Conservation (phyloP, 768 basidiomycete species). For the Podaxis sp. region DNA sequence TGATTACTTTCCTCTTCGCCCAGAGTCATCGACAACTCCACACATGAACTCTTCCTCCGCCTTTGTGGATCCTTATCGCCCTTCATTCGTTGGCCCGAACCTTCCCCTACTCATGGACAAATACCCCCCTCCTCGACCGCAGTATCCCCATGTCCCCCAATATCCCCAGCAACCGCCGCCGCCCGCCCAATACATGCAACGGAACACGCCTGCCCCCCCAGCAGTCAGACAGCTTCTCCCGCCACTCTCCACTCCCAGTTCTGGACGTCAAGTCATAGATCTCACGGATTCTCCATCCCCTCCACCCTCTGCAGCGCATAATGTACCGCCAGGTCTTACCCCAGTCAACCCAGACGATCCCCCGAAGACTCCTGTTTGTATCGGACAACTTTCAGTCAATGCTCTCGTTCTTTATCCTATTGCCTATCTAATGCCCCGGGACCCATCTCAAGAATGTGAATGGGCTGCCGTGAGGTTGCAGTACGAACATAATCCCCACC, state of each 20-base stretch:
- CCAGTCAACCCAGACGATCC: constrained; percentile 55
- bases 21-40: not conserved
- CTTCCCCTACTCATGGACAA: constrained; percentile 14
- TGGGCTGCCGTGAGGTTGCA: constrained; percentile 69
- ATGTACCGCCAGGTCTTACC: constrained; percentile 20
- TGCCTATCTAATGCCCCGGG: constrained; percentile 52
- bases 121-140: constrained; percentile 24
- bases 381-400: constrained; percentile 78
- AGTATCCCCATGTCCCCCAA: constrained; percentile 17
- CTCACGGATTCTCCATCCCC: constrained; percentile 64
- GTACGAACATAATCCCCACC: constrained; percentile 62
- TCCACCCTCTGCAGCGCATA: constrained; percentile 31
- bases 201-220: constrained; percentile 19
- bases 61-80: constrained; percentile 35
- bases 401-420: constrained; percentile 85
- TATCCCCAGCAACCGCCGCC: constrained; percentile 18
- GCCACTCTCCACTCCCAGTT: constrained; percentile 16
- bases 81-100: constrained; percentile 46
- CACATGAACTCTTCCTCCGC: constrained; percentile 7
- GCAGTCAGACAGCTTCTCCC: constrained; percentile 12
- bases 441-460: constrained; percentile 42
- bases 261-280: constrained; percentile 63
- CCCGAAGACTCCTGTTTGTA: constrained; percentile 83
- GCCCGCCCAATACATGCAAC: constrained; percentile 21
- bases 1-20: not conserved